Conservation (phyloP, 2,329 filamentous ascomycete species). For the Colletotrichum graminicola region DNA sequence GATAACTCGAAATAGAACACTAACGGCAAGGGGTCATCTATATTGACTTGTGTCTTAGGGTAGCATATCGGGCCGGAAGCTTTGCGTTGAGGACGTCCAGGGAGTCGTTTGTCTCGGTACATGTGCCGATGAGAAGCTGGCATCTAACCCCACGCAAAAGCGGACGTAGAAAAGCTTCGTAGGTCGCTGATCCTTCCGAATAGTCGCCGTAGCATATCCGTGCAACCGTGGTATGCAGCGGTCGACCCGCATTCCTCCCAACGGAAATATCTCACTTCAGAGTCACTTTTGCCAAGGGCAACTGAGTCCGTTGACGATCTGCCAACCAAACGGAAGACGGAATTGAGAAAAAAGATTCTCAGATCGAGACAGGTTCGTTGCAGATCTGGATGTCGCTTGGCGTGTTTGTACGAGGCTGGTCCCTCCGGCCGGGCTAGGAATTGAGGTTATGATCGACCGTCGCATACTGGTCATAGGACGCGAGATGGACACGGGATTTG, state of each 20-base stretch:
- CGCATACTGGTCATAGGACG: background rate
- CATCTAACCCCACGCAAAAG: background rate
- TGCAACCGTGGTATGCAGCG: background rate
- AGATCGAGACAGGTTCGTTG: background rate
- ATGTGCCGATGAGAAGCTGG: background rate
- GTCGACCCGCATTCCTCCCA: conserved; percentile 42
- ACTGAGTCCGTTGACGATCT: conserved; percentile 47
- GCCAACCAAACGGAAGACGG: conserved; percentile 45
- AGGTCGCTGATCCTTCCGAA: background rate
- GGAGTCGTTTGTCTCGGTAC: conserved; percentile 51
- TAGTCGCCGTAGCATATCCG: background rate
- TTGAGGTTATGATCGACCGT: background rate
- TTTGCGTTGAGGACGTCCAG: conserved; percentile 44
- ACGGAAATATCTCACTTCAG: conserved; percentile 43
- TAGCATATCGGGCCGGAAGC: background rate
- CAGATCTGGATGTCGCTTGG: conserved; percentile 18
- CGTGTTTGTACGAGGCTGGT: background rate
- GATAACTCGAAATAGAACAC: conserved; percentile 18
- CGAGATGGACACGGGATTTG: background rate
- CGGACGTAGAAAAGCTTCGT: background rate
- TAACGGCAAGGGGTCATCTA: conserved; percentile 11
- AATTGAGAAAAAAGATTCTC: conserved; percentile 41
- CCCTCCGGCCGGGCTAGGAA: background rate
- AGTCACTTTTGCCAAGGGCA: conserved; percentile 44
- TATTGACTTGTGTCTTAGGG: conserved; percentile 43